phyloP scores from a whole-genome alignment of 352 stramenopile species.

The Phytophthora lateralis region DNA sequence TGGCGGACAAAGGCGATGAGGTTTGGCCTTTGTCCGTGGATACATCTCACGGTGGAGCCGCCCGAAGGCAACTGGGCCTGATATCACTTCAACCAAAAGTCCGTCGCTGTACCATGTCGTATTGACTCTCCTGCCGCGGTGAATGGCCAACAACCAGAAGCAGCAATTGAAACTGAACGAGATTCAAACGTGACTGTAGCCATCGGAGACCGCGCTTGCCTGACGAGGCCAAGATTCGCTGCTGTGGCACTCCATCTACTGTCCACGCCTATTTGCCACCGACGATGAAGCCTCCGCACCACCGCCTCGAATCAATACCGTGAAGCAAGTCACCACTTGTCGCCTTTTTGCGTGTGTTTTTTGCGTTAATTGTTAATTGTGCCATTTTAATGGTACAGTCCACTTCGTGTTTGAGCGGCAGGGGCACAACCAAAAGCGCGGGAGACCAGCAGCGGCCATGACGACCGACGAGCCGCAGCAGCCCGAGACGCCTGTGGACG shows the following conservation, averaged over 20 bases:
- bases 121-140: no score
- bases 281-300: no score
- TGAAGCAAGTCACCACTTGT: no score
- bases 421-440: conserved; percentile 30
- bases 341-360: background rate
- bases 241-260: no score
- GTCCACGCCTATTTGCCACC: no score
- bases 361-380: background rate
- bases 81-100: background rate
- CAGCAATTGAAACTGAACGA: background rate
- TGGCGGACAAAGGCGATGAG: background rate
- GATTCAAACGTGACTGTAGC: background rate
- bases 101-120: background rate
- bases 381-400: background rate
- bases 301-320: no score
- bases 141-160: background rate
- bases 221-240: background rate
- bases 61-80: background rate
- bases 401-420: background rate
- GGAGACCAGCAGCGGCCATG: conserved; percentile 16
- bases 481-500: conserved; percentile 7
- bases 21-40: conserved; percentile 2
- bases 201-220: background rate
- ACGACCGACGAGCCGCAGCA: conserved; percentile 19
- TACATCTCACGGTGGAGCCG: background rate